Conservation (phyloP, 2,329 filamentous ascomycete genomes). For the Apiospora rasikravindrae region DNA sequence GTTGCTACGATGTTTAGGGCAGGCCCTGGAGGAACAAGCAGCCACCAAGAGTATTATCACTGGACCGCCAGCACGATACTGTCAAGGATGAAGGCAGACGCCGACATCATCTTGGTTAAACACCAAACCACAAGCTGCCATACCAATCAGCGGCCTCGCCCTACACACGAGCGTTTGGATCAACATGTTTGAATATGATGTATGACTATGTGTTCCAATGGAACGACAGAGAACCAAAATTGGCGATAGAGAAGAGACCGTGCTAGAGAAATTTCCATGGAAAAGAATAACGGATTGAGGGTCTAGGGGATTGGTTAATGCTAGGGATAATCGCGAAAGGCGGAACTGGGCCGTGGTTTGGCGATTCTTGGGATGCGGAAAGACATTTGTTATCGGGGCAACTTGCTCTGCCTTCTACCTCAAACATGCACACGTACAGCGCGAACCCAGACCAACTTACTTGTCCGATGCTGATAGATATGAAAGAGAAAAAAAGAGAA, state of each 20-base stretch:
- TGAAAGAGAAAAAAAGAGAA: not conserved
- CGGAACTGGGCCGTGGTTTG: not conserved
- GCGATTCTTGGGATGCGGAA: not conserved
- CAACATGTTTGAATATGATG: conserved; percentile 19
- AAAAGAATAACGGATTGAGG: not conserved
- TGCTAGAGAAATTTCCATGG: not conserved
- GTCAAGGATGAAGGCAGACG: not conserved
- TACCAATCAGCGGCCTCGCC: not conserved
- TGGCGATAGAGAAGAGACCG: conserved; percentile 17
- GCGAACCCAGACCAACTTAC: not conserved
- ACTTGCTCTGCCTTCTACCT: not conserved
- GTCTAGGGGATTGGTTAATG: not conserved
- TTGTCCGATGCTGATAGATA: not conserved
- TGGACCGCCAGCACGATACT: not conserved
- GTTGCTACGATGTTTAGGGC: not conserved
- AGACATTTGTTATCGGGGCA: not conserved
- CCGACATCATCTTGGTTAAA: not conserved
- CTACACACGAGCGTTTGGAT: not conserved
- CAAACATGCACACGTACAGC: not conserved
- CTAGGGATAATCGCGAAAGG: conserved; percentile 1
- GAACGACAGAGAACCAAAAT: conserved; percentile 20
- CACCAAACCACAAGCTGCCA: not conserved
- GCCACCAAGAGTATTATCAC: not conserved
- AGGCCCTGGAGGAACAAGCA: not conserved
- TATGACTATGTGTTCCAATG: conserved; percentile 9